A percentile compares a stretch with the other conserved stretches of the same genome.
Conservation (phyloP, 805 yeast species). For the Pichia gijzeniarum region DNA sequence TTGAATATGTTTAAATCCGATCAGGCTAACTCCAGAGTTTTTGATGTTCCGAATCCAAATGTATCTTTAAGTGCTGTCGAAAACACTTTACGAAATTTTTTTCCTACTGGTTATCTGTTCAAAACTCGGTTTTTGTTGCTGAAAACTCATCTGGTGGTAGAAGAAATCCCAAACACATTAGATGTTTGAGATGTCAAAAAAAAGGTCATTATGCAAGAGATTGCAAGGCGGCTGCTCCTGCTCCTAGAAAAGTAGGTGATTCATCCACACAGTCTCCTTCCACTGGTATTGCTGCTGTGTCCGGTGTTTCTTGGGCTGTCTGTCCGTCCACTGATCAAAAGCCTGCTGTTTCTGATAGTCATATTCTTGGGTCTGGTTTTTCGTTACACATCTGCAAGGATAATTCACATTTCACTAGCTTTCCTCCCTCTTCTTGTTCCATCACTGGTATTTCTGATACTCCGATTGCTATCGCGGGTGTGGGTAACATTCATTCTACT, state of each 20-base stretch:
- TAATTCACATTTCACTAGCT: background rate
- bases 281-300: background rate
- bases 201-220: background rate
- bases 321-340: background rate
- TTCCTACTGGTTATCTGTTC: too few relatives aligned
- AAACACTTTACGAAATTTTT: background rate
- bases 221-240: too few relatives aligned
- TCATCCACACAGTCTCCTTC: background rate
- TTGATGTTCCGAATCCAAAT: constrained; percentile 3
- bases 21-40: constrained; percentile 1
- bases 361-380: constrained; percentile 1
- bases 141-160: too few relatives aligned
- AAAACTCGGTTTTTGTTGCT: too few relatives aligned
- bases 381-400: background rate
- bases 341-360: background rate
- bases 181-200: background rate
- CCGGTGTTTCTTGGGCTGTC: background rate
- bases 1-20: constrained; percentile 1
- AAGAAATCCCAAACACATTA: background rate
- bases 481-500: too few relatives aligned
- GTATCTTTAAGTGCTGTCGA: background rate
- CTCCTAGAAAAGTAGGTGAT: background rate
- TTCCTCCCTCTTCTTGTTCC: background rate
- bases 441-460: background rate
- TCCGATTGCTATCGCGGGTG: too few relatives aligned